Evolutionary conservation across 805 yeast genomes (phyloP), one percentile per base, ranked within the genome.

Genomic region (Saccharomycopsis guyanensis): DNA sequence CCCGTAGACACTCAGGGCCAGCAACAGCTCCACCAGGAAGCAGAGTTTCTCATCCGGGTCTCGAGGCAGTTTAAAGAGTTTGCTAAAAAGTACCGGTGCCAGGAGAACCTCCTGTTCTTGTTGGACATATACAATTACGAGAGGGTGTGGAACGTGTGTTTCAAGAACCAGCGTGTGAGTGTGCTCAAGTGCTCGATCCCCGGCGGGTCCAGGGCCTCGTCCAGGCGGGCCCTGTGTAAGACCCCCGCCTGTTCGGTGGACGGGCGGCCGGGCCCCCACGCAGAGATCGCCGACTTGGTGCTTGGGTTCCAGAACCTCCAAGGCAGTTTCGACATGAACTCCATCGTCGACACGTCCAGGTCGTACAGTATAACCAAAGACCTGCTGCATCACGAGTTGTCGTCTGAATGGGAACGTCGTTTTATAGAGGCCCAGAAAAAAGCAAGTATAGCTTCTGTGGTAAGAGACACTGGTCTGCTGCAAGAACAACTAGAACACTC

Each of bases 51-150:
- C 1, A 43, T 43, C 8, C 16, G 6, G 15, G 12, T 40, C 6
- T 38, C 48, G 10, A 43, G 36, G 25, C 16, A 38, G 36, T 47
- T 47, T 22, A 25, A 43, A 22, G 22, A 42, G n/a, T 43, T 47
- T 29, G 48, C 44, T 4, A 15, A 38, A 8, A 38, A 39, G 16
- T 38, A 18, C 19, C 35, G 45, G 3, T 45, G 50, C 37, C 45
- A 48, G 25, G 52, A 48, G 19, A 45, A 47, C 20, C 39, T 48
- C 5, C 39, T 22, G 24, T 48, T 48, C 27, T 32, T 48, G 27
- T 34, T 48, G 8, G 52, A 48, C 18, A 48, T 48, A 23, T 45
- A 48, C 32, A 48, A 48, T 24, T 48, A 48, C 33, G 52, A 48
- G 38, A 19, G 34, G 33, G 19, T 48, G 12, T 48, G 52, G 52